Percentiles rank a stretch among this genome's conserved stretches.
Evolutionary conservation across 495 filamentous ascomycete genomes (phyloP).

Genomic region (Hyaloscypha bicolor): DNA sequence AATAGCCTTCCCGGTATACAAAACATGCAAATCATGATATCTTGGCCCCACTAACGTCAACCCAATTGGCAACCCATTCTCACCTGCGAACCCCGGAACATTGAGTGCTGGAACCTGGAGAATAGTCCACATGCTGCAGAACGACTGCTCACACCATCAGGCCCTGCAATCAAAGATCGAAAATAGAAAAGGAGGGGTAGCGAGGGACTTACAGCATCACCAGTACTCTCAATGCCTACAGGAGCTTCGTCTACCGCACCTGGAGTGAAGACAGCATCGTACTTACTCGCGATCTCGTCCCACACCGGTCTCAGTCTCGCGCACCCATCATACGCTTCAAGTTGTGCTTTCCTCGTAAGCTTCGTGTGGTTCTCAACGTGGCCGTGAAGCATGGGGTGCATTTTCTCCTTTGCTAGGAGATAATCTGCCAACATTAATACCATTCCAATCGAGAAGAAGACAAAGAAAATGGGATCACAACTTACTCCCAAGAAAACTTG

Average conservation of each 20-base stretch:
- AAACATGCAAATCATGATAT: slow-evolving; percentile 47
- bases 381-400: slow-evolving; percentile 39
- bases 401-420: slow-evolving; percentile 40
- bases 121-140: slow-evolving; percentile 35
- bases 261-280: slow-evolving; percentile 51
- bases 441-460: background rate
- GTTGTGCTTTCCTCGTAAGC: slow-evolving; percentile 41
- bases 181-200: slow-evolving; percentile 37
- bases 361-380: slow-evolving; percentile 47
- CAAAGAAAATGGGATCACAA: background rate
- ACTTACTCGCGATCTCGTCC: slow-evolving; percentile 47
- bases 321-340: slow-evolving; percentile 46
- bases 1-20: slow-evolving; percentile 43
- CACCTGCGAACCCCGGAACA: slow-evolving; percentile 51
- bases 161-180: background rate
- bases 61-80: slow-evolving; percentile 51
- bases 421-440: slow-evolving; percentile 38
- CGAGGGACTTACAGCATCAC: slow-evolving; percentile 43
- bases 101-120: slow-evolving; percentile 53
- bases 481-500: slow-evolving; percentile 42
- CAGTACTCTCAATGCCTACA: slow-evolving; percentile 45
- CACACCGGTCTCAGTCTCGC: slow-evolving; percentile 48
- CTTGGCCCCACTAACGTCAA: slow-evolving; percentile 46
- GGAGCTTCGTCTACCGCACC: slow-evolving; percentile 54
- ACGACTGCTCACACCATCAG: slow-evolving; percentile 15